A percentile compares a stretch with the other conserved stretches of the same genome.
These are phyloP conservation scores for Hypholoma fasciculare DNA, from an alignment of 768 basidiomycete genomes.

Conservation along the genomic window DNA sequence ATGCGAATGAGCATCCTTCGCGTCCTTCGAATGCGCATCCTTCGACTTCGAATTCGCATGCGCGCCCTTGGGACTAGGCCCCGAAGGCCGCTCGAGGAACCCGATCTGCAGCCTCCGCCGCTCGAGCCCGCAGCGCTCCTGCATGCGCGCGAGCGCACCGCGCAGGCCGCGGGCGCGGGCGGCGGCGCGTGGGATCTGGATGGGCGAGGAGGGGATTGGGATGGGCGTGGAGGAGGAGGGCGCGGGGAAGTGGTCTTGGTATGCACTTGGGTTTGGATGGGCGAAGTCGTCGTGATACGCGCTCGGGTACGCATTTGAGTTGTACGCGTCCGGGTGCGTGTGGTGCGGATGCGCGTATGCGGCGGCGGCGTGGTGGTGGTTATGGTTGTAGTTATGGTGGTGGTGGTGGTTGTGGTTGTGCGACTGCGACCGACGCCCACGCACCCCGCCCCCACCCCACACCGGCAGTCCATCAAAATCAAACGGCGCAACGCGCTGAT, in stretches of 20 bases:
- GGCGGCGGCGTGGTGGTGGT: background rate
- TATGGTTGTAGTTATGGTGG: background rate
- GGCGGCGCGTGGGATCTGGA: background rate
- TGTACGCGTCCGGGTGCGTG: no score
- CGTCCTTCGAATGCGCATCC: no score
- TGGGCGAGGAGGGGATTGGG: background rate
- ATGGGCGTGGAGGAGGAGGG: background rate
- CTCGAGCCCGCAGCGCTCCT: slow-evolving; percentile 41
- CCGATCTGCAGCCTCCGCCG: slow-evolving; percentile 35
- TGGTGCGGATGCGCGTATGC: no score
- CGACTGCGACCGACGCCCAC: no score
- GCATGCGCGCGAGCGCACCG: slow-evolving; percentile 40
- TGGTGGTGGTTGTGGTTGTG: no score
- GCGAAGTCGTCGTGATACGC: no score
- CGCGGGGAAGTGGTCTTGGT: background rate
- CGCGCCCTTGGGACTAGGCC: no score
- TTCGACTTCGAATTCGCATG: no score
- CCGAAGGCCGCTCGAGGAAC: slow-evolving; percentile 20
- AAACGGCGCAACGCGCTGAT: slow-evolving; percentile 41
- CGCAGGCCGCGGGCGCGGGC: background rate
- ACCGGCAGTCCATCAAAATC: slow-evolving; percentile 54
- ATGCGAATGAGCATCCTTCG: no score
- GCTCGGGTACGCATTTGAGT: no score
- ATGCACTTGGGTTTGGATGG: slow-evolving; percentile 12
- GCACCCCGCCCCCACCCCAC: slow-evolving; percentile 8